These are phyloP conservation scores for Pseudopediastrum boryanum DNA, from an alignment of 139 green algal species.

Conservation along the genomic window DNA sequence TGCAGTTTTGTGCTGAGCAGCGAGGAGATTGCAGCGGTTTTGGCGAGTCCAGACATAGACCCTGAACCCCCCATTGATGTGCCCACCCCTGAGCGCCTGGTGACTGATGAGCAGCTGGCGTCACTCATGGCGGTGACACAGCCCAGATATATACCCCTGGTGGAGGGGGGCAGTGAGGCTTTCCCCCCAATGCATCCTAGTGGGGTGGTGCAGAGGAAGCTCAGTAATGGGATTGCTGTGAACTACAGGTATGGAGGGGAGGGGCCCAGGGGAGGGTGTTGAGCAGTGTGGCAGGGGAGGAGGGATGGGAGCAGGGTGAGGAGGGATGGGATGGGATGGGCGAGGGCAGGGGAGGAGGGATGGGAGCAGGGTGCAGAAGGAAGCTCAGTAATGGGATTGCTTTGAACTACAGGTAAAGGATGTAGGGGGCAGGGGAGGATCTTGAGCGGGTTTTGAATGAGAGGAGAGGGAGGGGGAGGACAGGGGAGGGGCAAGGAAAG, in stretches of 20 bases:
- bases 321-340: no score
- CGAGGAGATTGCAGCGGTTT: constrained; percentile 70
- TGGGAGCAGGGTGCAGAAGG: no score
- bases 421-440: no score
- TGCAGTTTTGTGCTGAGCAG: constrained; percentile 78
- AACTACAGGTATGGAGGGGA: constrained; percentile 96
- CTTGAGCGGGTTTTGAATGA: no score
- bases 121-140: constrained; percentile 30
- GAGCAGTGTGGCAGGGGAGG: no score
- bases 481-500: no score
- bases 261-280: no score
- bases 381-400: constrained; percentile 92
- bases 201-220: constrained; percentile 80
- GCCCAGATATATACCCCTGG: constrained; percentile 80
- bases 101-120: constrained; percentile 47
- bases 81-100: constrained; percentile 79
- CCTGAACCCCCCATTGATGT: constrained; percentile 74
- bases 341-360: no score
- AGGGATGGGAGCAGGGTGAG: no score
- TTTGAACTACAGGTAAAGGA: constrained; percentile 94
- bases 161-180: no score
- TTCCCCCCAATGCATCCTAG: no score
- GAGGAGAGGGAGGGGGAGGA: no score
- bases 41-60: constrained; percentile 61
- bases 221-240: constrained; percentile 93